Evolutionary conservation across 2,329 filamentous ascomycete species (phyloP), one percentile per base, ranked within the genome.

Genomic region (Chaetomium olivaceum): DNA sequence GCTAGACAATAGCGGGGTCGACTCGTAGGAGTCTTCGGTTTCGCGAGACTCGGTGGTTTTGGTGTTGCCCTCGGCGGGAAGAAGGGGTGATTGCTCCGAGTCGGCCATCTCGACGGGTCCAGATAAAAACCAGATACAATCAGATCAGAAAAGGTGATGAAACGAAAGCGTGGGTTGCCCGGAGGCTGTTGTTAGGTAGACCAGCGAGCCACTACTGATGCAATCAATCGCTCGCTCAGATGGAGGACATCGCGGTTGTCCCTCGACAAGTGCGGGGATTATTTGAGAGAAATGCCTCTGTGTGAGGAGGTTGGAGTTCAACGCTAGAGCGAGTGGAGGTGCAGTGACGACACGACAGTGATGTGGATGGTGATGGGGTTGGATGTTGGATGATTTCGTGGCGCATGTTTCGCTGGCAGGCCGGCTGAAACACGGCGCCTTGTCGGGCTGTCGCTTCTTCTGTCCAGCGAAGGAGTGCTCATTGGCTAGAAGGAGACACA

Each of bases 1-100:
- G 65, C 76, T 74, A 6, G 77, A 76, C 0, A 87, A 79, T 16
- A 87, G 79, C 21, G 84, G 84, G n/a, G 84, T 82, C n/a, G 80
- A 78, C 70, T 87, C 85, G 50, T 65, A 60, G 3, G 75, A 69
- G 0, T 71, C 71, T 21, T 73, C 59, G 21, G 46, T 62, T 66
- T 70, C 74, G 72, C 62, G 56, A 71, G 67, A 55, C 71, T 67
- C 46, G 21, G 46, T 55, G 31, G 56, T 56, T 58, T 75, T 59
- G 68, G 69, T 51, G 76, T 75, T 76, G 54, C 67, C 71, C 43
- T 77, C 74, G 36, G 75, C 72, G 16, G 78, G 74, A 54, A 83
- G 76, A 65, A 85, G 75, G 46, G 81, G 81, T 25, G 80, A 77
- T 67, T 75, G 76, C 73, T 84, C 82, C 62, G 79, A 73, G 61